Base-by-base conservation (phyloP, 352 stramenopile species). In the Globisporangium parvum region DNA sequence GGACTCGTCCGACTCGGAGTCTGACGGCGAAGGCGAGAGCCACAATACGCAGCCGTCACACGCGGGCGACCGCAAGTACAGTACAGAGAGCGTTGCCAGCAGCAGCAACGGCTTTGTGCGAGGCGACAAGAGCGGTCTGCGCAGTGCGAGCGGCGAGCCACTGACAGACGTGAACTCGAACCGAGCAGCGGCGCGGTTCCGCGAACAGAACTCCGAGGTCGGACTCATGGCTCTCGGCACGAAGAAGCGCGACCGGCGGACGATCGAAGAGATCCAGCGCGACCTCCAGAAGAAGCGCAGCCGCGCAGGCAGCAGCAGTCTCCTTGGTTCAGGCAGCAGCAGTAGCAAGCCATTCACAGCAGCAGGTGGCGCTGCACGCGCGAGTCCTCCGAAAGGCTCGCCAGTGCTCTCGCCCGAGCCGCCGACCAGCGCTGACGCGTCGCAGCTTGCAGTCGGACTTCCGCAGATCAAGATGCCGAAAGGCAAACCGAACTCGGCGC, bases 181-280 rank as follows among this genome's bases (percentile, higher is more conserved):
- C 14, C 75, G 79, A 10, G 81, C 81, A 14, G 80, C 71, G 0
- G 67, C 71, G 33, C 77, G 84, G 28, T 91, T 92, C 50, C 80
- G 80, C 49, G 74, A 80, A 60, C 61, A 86, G 47, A 78, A 71
- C 53, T 70, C 77, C 26, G 60, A 65, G 51, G 62, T 65, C 3
- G 71, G 65, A 6, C 62, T 94, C 62, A 91, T 90, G 75, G 68
- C 85, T n/a, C 65, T 94, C 10, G 80, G 80, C 45, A 94, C 85
- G 17, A 87, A 87, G 62, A 94, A 93, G 59, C 68, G 85, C 46
- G 85, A 94, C 50, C 80, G 85, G 55, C 81, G 85, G 21, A 91
- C 85, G n/a, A 94, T 94, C 55, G 85, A 94, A 47, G 80, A 94
- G 60, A 94, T 94, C 53, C 85, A 94, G 55, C 68, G 80, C 51